phyloP scores from a whole-genome alignment of 805 yeast species.

The Cyberlindnera galapagoensis region DNA sequence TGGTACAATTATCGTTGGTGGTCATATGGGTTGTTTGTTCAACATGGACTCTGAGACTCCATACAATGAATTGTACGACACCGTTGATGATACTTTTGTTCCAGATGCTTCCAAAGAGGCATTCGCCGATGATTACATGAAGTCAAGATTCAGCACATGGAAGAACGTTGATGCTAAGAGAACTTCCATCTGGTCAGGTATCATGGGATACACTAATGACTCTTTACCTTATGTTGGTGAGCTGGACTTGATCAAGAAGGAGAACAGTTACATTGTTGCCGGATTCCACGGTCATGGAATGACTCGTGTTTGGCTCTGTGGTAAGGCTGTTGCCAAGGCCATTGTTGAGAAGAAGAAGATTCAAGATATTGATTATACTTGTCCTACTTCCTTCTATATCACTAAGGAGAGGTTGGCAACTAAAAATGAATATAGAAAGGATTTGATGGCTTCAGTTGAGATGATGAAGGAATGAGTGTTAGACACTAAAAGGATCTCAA shows the following conservation, averaged over 20 bases:
- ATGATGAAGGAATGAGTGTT: too few relatives aligned
- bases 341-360: slow-evolving; percentile 10
- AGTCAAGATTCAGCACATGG: slow-evolving; percentile 28
- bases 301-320: slow-evolving; percentile 38
- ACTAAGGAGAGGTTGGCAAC: slow-evolving; percentile 15
- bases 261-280: slow-evolving; percentile 33
- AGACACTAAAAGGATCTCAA: too few relatives aligned
- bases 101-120: slow-evolving; percentile 21
- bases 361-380: slow-evolving; percentile 12
- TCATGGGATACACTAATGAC: slow-evolving; percentile 40
- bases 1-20: slow-evolving; percentile 33
- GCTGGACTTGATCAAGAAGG: slow-evolving; percentile 21
- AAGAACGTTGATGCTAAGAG: slow-evolving; percentile 21
- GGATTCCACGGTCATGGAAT: slow-evolving; percentile 49
- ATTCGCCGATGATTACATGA: slow-evolving; percentile 26
- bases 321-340: slow-evolving; percentile 32
- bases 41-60: slow-evolving; percentile 8
- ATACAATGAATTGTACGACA: slow-evolving; percentile 22
- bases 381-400: slow-evolving; percentile 15
- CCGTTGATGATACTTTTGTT: slow-evolving; percentile 30
- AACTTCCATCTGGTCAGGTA: slow-evolving; percentile 37
- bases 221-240: slow-evolving; percentile 38
- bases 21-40: slow-evolving; percentile 14
- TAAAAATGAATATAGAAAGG: slow-evolving; percentile 4
- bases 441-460: background rate